These are phyloP conservation scores for Pichia occidentalis DNA, from an alignment of 805 yeast species.

Conservation along the genomic window DNA sequence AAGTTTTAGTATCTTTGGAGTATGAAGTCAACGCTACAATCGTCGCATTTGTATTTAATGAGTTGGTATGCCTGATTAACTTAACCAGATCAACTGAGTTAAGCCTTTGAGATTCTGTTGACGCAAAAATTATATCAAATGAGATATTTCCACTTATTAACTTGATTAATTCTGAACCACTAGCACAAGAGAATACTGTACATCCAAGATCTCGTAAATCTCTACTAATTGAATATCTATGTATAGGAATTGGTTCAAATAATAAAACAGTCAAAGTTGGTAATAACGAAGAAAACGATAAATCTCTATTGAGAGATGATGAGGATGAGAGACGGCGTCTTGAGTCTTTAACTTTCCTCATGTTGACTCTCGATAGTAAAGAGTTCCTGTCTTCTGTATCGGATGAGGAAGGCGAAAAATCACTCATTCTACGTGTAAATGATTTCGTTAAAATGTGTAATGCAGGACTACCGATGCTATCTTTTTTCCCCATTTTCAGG, in stretches of 20 bases:
- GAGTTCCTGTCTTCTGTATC: slow-evolving; percentile 57
- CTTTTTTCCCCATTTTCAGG: neutral
- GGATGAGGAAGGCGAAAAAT: slow-evolving; percentile 52
- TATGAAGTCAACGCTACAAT: slow-evolving; percentile 69
- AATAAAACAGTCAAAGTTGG: slow-evolving; percentile 55
- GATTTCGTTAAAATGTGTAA: slow-evolving; percentile 23
- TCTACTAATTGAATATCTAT: slow-evolving; percentile 58
- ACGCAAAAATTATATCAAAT: slow-evolving; percentile 79
- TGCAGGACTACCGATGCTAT: slow-evolving; percentile 19
- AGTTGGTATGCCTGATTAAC: slow-evolving; percentile 65
- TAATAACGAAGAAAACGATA: slow-evolving; percentile 1
- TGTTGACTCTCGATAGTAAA: slow-evolving; percentile 46
- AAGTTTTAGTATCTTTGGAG: slow-evolving; percentile 54
- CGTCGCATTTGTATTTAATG: slow-evolving; percentile 72
- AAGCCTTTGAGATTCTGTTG: slow-evolving; percentile 58
- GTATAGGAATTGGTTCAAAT: slow-evolving; percentile 84
- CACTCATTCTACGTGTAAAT: slow-evolving; percentile 16
- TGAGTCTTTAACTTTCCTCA: slow-evolving; percentile 9
- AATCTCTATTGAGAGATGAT: neutral
- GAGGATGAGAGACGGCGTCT: slow-evolving; percentile 2
- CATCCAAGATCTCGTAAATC: slow-evolving; percentile 68
- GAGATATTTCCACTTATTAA: slow-evolving; percentile 76
- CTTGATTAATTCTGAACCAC: slow-evolving; percentile 78
- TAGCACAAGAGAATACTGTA: slow-evolving; percentile 66
- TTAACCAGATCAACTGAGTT: slow-evolving; percentile 74